These are phyloP conservation scores for Teunomyces atbi DNA, from an alignment of 805 yeast genomes.

Conservation along the genomic window DNA sequence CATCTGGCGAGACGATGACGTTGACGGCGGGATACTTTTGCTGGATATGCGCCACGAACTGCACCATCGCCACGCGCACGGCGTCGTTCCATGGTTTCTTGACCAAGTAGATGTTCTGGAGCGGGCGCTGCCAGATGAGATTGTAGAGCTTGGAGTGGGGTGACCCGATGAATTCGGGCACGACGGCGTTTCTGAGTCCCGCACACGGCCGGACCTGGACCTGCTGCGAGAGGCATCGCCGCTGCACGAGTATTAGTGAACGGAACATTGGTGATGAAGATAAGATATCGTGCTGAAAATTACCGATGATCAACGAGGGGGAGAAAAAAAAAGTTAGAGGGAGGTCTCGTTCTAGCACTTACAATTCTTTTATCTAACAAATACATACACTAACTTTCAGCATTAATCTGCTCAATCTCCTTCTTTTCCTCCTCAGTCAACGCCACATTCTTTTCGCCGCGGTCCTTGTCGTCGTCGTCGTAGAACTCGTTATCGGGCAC, in stretches of 20 bases:
- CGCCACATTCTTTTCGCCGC: conserved; percentile 31
- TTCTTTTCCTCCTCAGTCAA: conserved; percentile 38
- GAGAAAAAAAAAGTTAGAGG: too few species aligned
- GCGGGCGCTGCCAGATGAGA: conserved; percentile 68
- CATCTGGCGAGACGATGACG: conserved; percentile 73
- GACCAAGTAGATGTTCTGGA: conserved; percentile 73
- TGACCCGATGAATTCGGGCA: conserved; percentile 53
- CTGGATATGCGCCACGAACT: conserved; percentile 61
- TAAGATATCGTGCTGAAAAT: too few species aligned
- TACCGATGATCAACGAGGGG: too few species aligned
- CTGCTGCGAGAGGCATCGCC: neutral
- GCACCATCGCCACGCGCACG: conserved; percentile 65
- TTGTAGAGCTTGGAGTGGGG: conserved; percentile 62
- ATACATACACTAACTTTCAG: neutral
- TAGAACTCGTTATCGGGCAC: conserved; percentile 78
- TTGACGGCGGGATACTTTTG: conserved; percentile 67
- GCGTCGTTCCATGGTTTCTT: conserved; percentile 78
- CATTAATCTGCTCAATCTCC: conserved; percentile 27
- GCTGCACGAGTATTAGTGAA: conserved; percentile 1
- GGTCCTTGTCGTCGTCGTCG: conserved; percentile 56
- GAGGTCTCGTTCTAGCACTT: too few species aligned
- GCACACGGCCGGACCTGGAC: neutral
- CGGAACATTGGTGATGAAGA: conserved; percentile 4
- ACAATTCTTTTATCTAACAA: too few species aligned
- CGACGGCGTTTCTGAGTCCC: conserved; percentile 8